Base-by-base conservation (phyloP, 192 early-diverging fungal genomes). In the Backusella liffmaniae region DNA sequence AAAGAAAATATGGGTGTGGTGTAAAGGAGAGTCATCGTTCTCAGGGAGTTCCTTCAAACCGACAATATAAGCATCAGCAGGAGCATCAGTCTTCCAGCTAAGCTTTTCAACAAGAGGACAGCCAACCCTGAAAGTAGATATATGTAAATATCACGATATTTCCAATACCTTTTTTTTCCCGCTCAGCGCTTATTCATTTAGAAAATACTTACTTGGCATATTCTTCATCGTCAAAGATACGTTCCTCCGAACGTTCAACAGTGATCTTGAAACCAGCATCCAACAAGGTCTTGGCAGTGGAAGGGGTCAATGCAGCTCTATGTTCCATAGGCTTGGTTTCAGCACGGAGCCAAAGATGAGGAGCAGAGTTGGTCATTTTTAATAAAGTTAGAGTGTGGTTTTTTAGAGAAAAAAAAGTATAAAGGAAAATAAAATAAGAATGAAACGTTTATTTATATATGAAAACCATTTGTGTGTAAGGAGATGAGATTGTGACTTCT, bases 281-380 rank as follows among this genome's bases (percentile, higher is more conserved):
- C 66, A 98, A 81, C 23, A 99, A 89, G 76, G 84, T 89, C 86
- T 94, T 92, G 87, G 90, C 90, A 67, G 90, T 90, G 32, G 86
- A 85, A 16, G 97, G 97, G 32, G 97, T 96, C 76, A 99, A 85
- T 41, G 94, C 95, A 42, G 96, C 93, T 70, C 97, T 89, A 84
- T 94, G 93, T 88, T 99, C 97, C 85, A 96, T 94, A 35, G 92
- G 89, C 91, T 99, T 99, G 77, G 96, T 99, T 84, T 99, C 97
- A 59, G 96, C 96, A 78, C 97, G 93, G 72, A 99, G 91, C 97
- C 97, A 99, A 73, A 94, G 85, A 73, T 94, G 90, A 77, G 86
- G 76, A 34, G 65, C 16, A 66, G 59, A 5, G 18, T 65, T 13
- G 32, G 42, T 0, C 73, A 74, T 74, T 35, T 35, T 74, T 34